Percentiles rank a stretch among this genome's conserved stretches.
These are phyloP conservation scores for Aspergillus puulaauensis DNA, from an alignment of 2,329 filamentous ascomycete species.

Conservation along the genomic window DNA sequence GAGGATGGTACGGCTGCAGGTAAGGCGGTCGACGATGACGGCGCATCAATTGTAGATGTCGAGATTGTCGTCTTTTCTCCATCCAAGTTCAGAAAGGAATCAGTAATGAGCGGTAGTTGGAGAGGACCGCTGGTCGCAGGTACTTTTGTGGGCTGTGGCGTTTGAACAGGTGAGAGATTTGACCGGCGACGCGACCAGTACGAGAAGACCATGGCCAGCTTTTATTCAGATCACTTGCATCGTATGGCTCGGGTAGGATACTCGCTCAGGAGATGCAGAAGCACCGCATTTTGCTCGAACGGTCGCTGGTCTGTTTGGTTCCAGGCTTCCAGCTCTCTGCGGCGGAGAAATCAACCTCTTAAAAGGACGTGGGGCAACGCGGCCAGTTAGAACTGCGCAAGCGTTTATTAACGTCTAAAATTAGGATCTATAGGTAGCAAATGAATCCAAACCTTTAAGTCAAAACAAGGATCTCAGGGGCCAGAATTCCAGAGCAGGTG, in stretches of 20 bases:
- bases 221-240: slow-evolving; percentile 14
- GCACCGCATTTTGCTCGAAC: slow-evolving; percentile 14
- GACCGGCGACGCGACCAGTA: slow-evolving; percentile 39
- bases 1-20: slow-evolving; percentile 28
- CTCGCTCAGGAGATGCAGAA: slow-evolving; percentile 17
- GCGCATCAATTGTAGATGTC: slow-evolving; percentile 20
- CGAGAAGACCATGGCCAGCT: slow-evolving; percentile 37
- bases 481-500: too few relatives aligned
- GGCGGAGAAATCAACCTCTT: slow-evolving; percentile 5
- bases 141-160: slow-evolving; percentile 23
- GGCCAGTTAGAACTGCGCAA: slow-evolving; percentile 1
- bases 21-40: slow-evolving; percentile 29
- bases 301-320: slow-evolving; percentile 5
- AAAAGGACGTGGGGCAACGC: slow-evolving; percentile 12
- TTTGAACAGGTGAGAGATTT: slow-evolving; percentile 28
- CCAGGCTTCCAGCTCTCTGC: not conserved
- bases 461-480: too few relatives aligned
- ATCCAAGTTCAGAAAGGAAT: slow-evolving; percentile 25
- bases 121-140: slow-evolving; percentile 26
- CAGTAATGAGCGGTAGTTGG: slow-evolving; percentile 34
- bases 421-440: not conserved
- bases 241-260: slow-evolving; percentile 8
- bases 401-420: not conserved
- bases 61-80: slow-evolving; percentile 23
- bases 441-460: not conserved